These are phyloP conservation scores for Pseudonectria buxi DNA, from an alignment of 2,329 filamentous ascomycete species.

Conservation along the genomic window DNA sequence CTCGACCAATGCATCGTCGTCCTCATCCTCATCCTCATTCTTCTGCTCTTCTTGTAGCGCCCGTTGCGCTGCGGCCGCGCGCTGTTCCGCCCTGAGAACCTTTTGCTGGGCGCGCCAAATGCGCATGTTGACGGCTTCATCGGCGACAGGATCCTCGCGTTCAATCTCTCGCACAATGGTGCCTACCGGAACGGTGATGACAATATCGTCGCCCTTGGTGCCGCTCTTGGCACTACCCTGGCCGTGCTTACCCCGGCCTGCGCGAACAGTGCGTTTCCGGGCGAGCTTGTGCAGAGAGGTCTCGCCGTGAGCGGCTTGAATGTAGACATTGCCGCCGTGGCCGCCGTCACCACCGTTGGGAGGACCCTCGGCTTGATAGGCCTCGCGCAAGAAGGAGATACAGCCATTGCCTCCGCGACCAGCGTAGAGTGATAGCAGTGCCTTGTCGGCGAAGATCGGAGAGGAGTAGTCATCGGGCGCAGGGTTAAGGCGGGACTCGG, in stretches of 20 bases:
- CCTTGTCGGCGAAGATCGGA: conserved; percentile 81
- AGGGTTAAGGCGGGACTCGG: conserved; percentile 65
- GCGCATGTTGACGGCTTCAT: conserved; percentile 44
- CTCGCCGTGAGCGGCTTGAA: conserved; percentile 85
- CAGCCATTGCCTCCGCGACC: conserved; percentile 86
- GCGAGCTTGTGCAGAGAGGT: conserved; percentile 91
- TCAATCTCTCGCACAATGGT: conserved; percentile 82
- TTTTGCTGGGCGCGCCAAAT: conserved; percentile 28
- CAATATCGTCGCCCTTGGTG: conserved; percentile 74
- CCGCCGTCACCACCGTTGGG: conserved; percentile 94
- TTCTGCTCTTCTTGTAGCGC: conserved; percentile 14
- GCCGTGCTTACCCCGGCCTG: conserved; percentile 69
- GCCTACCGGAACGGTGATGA: conserved; percentile 87
- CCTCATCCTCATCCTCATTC: conserved; percentile 9
- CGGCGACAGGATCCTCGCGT: conserved; percentile 67
- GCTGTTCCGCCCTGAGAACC: conserved; percentile 24
- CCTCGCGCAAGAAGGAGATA: conserved; percentile 88
- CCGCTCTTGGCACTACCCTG: conserved; percentile 69
- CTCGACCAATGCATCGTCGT: conserved; percentile 4
- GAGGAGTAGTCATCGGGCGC: conserved; percentile 75
- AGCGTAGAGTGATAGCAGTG: conserved; percentile 67
- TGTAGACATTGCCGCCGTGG: conserved; percentile 84
- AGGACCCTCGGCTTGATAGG: conserved; percentile 80
- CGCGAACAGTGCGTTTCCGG: conserved; percentile 66
- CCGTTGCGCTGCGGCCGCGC: conserved; percentile 29